A percentile compares a stretch with the other conserved stretches of the same genome.
phyloP scores from a whole-genome alignment of 1,139 yeast genomes.

The Yamadazyma friedrichii region DNA sequence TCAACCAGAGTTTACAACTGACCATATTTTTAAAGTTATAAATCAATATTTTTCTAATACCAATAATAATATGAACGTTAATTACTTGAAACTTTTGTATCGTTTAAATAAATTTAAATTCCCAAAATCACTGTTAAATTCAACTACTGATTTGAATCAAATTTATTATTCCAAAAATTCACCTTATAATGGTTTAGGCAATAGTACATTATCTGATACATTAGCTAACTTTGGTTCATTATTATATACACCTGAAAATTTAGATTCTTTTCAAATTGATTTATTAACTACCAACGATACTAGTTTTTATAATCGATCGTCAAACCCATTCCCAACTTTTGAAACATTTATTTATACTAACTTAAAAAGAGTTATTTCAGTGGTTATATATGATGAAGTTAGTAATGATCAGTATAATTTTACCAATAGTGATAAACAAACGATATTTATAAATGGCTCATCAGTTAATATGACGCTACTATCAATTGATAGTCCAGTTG shows the following conservation, averaged over 20 bases:
- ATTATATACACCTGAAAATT: slow-evolving; percentile 29
- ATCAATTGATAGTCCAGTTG: slow-evolving; percentile 1
- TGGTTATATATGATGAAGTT: slow-evolving; percentile 29
- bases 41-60: slow-evolving; percentile 42
- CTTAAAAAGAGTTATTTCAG: slow-evolving; percentile 40
- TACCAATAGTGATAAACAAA: slow-evolving; percentile 19
- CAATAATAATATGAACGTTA: slow-evolving; percentile 56
- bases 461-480: slow-evolving; percentile 14
- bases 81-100: slow-evolving; percentile 53
- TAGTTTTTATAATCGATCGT: slow-evolving; percentile 23
- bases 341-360: slow-evolving; percentile 40
- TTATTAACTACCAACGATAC: slow-evolving; percentile 1
- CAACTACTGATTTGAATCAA: slow-evolving; percentile 6
- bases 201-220: slow-evolving; percentile 27
- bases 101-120: slow-evolving; percentile 30
- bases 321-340: slow-evolving; percentile 36
- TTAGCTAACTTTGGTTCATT: slow-evolving; percentile 19
- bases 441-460: slow-evolving; percentile 19
- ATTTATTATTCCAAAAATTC: slow-evolving; percentile 7
- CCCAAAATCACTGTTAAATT: slow-evolving; percentile 10
- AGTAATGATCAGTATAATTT: slow-evolving; percentile 10
- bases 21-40: slow-evolving; percentile 35
- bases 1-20: slow-evolving; percentile 43
- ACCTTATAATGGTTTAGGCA: slow-evolving; percentile 21
- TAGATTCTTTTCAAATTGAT: slow-evolving; percentile 11